Evolutionary conservation across 106 monocot species (phyloP).

Genomic region (Dactylorhiza incarnata): DNA sequence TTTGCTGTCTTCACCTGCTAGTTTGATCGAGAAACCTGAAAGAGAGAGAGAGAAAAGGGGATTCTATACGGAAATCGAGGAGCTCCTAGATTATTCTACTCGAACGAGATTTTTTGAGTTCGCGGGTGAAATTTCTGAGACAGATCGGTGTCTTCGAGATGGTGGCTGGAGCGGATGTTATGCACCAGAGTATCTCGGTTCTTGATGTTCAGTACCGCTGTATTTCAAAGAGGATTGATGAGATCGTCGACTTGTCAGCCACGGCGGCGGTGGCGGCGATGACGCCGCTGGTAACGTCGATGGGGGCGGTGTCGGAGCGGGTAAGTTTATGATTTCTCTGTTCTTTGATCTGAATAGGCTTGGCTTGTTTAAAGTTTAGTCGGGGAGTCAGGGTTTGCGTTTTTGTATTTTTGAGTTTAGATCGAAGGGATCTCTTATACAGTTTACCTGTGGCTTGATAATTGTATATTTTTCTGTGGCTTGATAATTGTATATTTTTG

Average conservation of each 20-base stretch:
- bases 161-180: conserved; percentile 56
- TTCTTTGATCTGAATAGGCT: neutral
- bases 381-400: neutral
- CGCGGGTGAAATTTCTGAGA: neutral
- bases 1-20: neutral
- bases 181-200: conserved; percentile 47
- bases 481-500: neutral
- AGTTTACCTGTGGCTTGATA: neutral
- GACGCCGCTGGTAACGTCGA: conserved; percentile 5
- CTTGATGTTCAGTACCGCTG: conserved; percentile 37
- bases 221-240: conserved; percentile 33
- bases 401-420: neutral
- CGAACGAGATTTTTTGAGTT: neutral
- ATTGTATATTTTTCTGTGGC: neutral
- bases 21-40: neutral
- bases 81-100: neutral
- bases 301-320: conserved; percentile 24
- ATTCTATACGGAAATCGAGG: neutral
- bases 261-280: neutral
- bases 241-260: conserved; percentile 8
- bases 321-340: conserved; percentile 23
- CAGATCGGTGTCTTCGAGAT: conserved; percentile 12
- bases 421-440: neutral
- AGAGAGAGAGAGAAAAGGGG: neutral
- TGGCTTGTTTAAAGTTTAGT: neutral